These are phyloP conservation scores for Rhizophora mangle DNA, from an alignment of 345 rosid genomes.

Conservation along the genomic window DNA sequence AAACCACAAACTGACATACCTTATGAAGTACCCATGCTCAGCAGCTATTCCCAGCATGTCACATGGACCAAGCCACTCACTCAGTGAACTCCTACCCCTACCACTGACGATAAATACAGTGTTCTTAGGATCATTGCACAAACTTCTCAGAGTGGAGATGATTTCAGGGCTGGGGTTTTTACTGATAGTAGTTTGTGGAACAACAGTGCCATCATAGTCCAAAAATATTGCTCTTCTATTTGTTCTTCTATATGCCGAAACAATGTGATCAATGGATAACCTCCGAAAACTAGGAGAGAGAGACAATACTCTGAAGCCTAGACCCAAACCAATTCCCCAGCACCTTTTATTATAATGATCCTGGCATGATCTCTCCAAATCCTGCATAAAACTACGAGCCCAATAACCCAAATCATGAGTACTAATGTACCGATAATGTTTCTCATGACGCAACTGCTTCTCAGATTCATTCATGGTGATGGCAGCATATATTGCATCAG, in stretches of 20 bases:
- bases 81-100: constrained; percentile 53
- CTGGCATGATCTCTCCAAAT: constrained; percentile 64
- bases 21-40: constrained; percentile 69
- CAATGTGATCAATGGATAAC: constrained; percentile 57
- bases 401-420: constrained; percentile 74
- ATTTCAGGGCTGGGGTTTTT: constrained; percentile 60
- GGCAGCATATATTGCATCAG: constrained; percentile 58
- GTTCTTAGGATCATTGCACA: constrained; percentile 65
- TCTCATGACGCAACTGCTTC: constrained; percentile 70
- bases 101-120: constrained; percentile 74
- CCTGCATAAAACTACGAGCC: constrained; percentile 71
- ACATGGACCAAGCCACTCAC: constrained; percentile 70
- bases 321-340: constrained; percentile 77
- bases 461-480: constrained; percentile 56
- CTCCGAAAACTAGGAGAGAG: constrained; percentile 70
- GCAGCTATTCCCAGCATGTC: constrained; percentile 82
- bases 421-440: constrained; percentile 69
- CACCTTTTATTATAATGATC: constrained; percentile 72
- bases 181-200: constrained; percentile 55
- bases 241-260: constrained; percentile 51
- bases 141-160: constrained; percentile 47
- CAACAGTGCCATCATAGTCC: constrained; percentile 75
- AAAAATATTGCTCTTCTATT: constrained; percentile 70
- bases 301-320: constrained; percentile 66
- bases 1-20: constrained; percentile 32